Base-by-base conservation (phyloP, 805 yeast genomes). In the Schizosaccharomyces japonicus region DNA sequence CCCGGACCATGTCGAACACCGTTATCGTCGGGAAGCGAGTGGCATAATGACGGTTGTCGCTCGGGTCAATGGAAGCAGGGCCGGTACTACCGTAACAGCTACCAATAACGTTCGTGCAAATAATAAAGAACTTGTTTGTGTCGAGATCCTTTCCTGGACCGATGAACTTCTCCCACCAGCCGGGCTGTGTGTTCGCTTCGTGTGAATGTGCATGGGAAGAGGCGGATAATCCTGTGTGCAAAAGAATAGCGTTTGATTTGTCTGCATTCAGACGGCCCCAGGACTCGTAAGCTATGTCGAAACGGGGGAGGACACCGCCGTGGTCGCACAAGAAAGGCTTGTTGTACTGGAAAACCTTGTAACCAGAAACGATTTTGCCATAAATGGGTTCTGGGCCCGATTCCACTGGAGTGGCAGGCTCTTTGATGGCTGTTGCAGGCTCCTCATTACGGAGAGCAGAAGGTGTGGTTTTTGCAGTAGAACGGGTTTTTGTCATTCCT, bases 41-140 rank as follows among this genome's bases (percentile, higher is more conserved):
- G 3, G 83, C 95, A 60, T 82, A 85, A 45, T 75, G 67, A 49
- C 71, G 65, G 5, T 63, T 64, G 52, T 74, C 76, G 1, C 75
- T 72, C 1, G 94, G 92, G 55, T 81, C 82, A 8, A 66, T 60
- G 0, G 90, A 75, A 1, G 87, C 75, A 1, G 95, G 95, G 0
- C 95, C 95, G 0, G 95, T 84, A 5, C 92, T 78, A 2, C 95
- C 95, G 60, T 78, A 85, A 61, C 95, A 85, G 1, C 95, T 94
- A 4, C 95, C 95, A 39, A 85, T 66, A 4, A 83, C 94, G 58
- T 85, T 85, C 1, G 95, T 80, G 62, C 95, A 85, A 5, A 85
- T 72, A 4, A 85, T 72, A 58, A 82, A 82, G 61, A 70, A 82
- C 59, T 76, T 78, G 55, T 78, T 63, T 0, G 95, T 84, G 57